Base-by-base conservation (phyloP, 1,139 yeast species). In the Fermentozyma sake region DNA sequence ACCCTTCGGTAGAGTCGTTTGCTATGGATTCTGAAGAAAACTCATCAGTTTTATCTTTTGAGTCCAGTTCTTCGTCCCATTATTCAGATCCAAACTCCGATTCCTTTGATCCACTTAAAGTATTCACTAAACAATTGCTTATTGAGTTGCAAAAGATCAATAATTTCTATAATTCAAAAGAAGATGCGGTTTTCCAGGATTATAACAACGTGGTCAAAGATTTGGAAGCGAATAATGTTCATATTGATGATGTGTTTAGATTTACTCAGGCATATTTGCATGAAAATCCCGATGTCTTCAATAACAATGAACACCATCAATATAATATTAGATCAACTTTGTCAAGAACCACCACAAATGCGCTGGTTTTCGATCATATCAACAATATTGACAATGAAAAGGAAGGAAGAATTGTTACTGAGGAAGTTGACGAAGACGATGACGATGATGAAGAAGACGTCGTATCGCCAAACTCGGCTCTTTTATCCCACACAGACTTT, bases 141-240 rank as follows among this genome's bases (percentile, higher is more conserved):
- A 52, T 47, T 16, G 87, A 81, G 46, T 61, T 77, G 33, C 44
- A 46, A 20, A 79, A 78, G 44, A 67, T 82, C 22, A 70, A 72
- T 45, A 48, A 48, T n/a, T 81, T 81, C 44, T 79, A 69, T 48
- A 45, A 48, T 21, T 40, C 44, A 5, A 76, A 72, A 32, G 80
- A 75, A 44, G 47, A 50, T 12, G 74, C 71, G 37, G 54, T 77
- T 3, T 62, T 50, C 30, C 52, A 41, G 9, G 72, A 68, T 28
- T 72, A 68, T 42, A 68, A 64, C 28, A 56, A 58, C 22, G 55
- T 78, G 31, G 40, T 69, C 14, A 61, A 50, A 34, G 70, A 64
- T 34, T 54, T 64, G 37, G 48, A 50, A 32, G 40, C 49, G 14
- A 50, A 52, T 38, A 49, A 55, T 22, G 44, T 58, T 24, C 47